phyloP scores from a whole-genome alignment of 192 early-diverging fungal genomes.

The Backusella luteola region DNA sequence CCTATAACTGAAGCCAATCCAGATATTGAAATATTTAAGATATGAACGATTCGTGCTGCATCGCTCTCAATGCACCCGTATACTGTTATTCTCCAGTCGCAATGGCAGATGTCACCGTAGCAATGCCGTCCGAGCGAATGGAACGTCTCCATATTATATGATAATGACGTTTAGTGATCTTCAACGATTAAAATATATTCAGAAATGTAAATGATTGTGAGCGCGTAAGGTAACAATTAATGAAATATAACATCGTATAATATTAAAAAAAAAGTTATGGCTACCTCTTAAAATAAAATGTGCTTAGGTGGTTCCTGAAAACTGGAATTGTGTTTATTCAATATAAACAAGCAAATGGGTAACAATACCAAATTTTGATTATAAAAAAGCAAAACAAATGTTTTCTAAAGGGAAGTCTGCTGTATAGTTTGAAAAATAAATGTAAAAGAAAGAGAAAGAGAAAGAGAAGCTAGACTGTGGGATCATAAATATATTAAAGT shows the following conservation, averaged over 20 bases:
- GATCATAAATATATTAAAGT: too few species aligned
- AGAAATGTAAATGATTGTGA: not conserved
- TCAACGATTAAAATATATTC: not conserved
- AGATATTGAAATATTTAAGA: slow-evolving; percentile 21
- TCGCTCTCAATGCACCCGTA: slow-evolving; percentile 13
- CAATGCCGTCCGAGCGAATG: not conserved
- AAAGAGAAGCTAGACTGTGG: too few species aligned
- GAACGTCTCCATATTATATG: not conserved
- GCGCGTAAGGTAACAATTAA: not conserved
- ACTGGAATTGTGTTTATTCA: too few species aligned
- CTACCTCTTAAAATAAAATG: too few species aligned
- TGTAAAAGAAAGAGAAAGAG: too few species aligned
- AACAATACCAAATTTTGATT: too few species aligned
- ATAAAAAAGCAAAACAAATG: too few species aligned
- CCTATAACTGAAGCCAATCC: slow-evolving; percentile 15
- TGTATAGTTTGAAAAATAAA: too few species aligned
- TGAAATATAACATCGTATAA: not conserved
- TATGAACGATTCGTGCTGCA: slow-evolving; percentile 14
- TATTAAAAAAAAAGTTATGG: too few species aligned
- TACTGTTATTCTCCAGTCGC: slow-evolving; percentile 17
- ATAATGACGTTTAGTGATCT: not conserved
- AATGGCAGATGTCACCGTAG: slow-evolving; percentile 6
- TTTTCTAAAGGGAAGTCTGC: too few species aligned
- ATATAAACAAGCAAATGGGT: too few species aligned
- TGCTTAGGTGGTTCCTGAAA: too few species aligned